Conservation (phyloP, 768 basidiomycete genomes). For the Omphalotus guepiniiformis region DNA sequence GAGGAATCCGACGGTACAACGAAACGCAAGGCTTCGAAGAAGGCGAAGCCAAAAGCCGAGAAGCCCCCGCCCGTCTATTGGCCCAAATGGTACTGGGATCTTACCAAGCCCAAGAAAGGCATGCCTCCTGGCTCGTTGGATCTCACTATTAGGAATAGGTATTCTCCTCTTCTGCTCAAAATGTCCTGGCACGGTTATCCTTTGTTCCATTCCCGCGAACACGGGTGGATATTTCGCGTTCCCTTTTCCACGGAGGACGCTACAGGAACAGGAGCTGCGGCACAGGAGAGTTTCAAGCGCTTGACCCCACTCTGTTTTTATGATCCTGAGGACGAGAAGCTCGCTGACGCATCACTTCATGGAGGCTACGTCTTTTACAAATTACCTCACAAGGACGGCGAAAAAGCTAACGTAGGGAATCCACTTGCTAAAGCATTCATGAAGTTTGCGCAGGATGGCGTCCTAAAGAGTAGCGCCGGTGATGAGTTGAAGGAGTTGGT, state of each 20-base stretch:
- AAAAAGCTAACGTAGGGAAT: conserved; percentile 91
- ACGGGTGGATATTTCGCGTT: conserved; percentile 92
- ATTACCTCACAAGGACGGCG: conserved; percentile 94
- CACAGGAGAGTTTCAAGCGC: conserved; percentile 27
- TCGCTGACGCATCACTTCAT: conserved; percentile 46
- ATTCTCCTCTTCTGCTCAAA: conserved; percentile 80
- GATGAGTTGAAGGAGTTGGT: conserved; percentile 80
- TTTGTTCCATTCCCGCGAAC: conserved; percentile 76
- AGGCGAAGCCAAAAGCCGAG: conserved; percentile 26
- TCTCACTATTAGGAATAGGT: conserved; percentile 76
- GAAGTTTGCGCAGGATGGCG: conserved; percentile 83
- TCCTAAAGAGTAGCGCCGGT: conserved; percentile 75
- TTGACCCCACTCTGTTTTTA: conserved; percentile 51
- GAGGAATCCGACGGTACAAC: conserved; percentile 5
- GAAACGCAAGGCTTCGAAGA: conserved; percentile 24
- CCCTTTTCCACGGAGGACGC: conserved; percentile 25
- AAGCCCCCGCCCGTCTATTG: conserved; percentile 58
- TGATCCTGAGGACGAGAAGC: conserved; percentile 54
- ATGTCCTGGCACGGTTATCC: conserved; percentile 88
- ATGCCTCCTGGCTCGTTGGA: conserved; percentile 71
- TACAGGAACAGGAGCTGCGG: neutral
- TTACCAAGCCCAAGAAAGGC: conserved; percentile 68
- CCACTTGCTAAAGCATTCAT: conserved; percentile 89
- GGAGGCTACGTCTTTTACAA: conserved; percentile 75
- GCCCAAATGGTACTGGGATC: conserved; percentile 98